Base-by-base conservation (phyloP, 1,284 basidiomycete species). In the Trametes versicolor region DNA sequence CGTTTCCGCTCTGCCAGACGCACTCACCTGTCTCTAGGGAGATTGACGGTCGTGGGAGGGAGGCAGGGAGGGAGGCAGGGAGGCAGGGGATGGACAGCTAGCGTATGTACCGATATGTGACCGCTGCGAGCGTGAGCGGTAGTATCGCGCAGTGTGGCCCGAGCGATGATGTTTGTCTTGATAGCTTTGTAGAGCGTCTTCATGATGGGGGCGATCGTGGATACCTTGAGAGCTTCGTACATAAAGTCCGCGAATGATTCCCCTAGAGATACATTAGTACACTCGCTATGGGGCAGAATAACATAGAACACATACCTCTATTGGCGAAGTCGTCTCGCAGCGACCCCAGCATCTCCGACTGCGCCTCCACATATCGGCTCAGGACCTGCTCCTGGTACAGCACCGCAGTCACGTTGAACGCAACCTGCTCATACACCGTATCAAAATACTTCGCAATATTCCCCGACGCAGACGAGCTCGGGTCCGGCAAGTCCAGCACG, bases 401-500 rank as follows among this genome's bases (percentile, higher is more conserved):
- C 5, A 96, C 94, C 2, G 96, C 96, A 1, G 95, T 94, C 67
- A 96, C 83, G 9, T 92, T 91, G 79, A 97, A 95, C 0, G 91
- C 90, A 54, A 97, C 86, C 73, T 96, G 94, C 67, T 94, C 87
- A 75, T 98, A 98, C 51, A 95, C 86, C 32, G 89, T 85, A 75
- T 96, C 92, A 71, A 94, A 92, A 72, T 95, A 93, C 75, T 88
- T 88, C 62, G 86, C 80, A 25, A 93, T 80, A 71, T 91, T 91
- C n/a, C 89, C 89, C 15, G 88, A 87, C 19, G 87, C 86, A 21
- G 92, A 90, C 9, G 91, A 93, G 4, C 90, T 93, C 4, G 95
- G 93, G 77, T 98, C 95, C 0, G 96, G 95, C 36, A 94, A 84
- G 77, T 98, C 96, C 55, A 97, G 81, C 10, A 97, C 93, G 62